phyloP scores from a whole-genome alignment of 176 grass and related monocot species.

The Avena insularis region DNA sequence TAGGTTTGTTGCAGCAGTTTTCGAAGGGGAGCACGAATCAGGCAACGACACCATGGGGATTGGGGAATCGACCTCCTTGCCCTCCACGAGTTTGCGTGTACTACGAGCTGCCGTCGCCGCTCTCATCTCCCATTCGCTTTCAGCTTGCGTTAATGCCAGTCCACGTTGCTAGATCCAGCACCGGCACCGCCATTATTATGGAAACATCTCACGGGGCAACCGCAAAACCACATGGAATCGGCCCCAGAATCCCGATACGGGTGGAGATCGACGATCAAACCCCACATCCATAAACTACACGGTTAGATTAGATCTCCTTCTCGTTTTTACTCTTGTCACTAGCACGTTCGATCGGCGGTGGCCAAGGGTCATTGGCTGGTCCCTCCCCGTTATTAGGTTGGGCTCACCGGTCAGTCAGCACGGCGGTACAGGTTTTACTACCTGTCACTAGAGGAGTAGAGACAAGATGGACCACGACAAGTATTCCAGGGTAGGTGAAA shows the following conservation, averaged over 20 bases:
- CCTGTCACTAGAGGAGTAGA: neutral
- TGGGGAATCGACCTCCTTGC: no score
- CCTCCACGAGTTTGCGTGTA: no score
- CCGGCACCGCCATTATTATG: slow-evolving; percentile 33
- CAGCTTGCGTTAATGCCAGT: neutral
- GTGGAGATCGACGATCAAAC: neutral
- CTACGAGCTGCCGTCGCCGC: no score
- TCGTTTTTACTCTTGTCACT: neutral
- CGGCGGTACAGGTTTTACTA: neutral
- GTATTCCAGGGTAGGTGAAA: slow-evolving; percentile 23
- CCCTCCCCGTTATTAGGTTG: neutral
- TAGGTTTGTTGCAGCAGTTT: neutral
- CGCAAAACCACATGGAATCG: neutral
- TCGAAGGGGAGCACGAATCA: neutral
- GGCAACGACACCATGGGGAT: neutral
- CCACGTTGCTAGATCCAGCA: neutral
- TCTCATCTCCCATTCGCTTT: no score
- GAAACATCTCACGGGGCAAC: slow-evolving; percentile 17
- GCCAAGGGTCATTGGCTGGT: neutral
- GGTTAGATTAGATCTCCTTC: neutral
- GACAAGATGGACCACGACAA: slow-evolving; percentile 30
- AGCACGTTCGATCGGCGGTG: neutral
- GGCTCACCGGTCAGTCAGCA: neutral
- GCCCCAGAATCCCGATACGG: neutral
- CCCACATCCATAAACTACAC: slow-evolving; percentile 40